phyloP scores from a whole-genome alignment of 2,329 filamentous ascomycete species.

The Cordyceps tenuipes region DNA sequence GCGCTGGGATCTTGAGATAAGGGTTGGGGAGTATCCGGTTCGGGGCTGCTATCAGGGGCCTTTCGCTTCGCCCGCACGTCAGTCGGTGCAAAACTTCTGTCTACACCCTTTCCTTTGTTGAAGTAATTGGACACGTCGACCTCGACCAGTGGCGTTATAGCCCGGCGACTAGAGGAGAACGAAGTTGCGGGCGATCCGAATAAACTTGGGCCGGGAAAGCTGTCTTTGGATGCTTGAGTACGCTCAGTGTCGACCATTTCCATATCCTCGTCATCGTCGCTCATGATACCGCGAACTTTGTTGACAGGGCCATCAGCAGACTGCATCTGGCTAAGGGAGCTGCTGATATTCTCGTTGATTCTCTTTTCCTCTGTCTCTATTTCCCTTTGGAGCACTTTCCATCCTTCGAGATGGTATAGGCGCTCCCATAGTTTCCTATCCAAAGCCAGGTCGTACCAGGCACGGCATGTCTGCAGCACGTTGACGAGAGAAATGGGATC shows the following conservation, averaged over 20 bases:
- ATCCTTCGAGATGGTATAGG: slow-evolving; percentile 78
- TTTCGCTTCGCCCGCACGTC: slow-evolving; percentile 29
- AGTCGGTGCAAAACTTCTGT: slow-evolving; percentile 21
- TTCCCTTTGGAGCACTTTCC: slow-evolving; percentile 61
- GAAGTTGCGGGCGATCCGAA: slow-evolving; percentile 28
- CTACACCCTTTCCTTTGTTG: slow-evolving; percentile 22
- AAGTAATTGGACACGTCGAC: slow-evolving; percentile 22
- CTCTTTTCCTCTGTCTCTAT: slow-evolving; percentile 58
- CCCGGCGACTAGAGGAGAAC: slow-evolving; percentile 22
- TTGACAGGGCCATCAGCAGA: slow-evolving; percentile 42
- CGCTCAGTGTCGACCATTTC: slow-evolving; percentile 37
- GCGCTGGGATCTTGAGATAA: slow-evolving; percentile 23
- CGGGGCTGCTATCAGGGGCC: slow-evolving; percentile 25
- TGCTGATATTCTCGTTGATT: slow-evolving; percentile 37
- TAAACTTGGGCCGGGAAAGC: slow-evolving; percentile 21
- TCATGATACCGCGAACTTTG: slow-evolving; percentile 47
- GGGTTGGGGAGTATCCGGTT: slow-evolving; percentile 24
- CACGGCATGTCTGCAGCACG: slow-evolving; percentile 68
- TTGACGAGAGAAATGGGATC: slow-evolving; percentile 71
- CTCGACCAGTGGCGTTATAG: slow-evolving; percentile 20
- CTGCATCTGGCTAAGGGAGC: slow-evolving; percentile 33
- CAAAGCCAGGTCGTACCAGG: slow-evolving; percentile 73
- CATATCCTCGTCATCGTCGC: slow-evolving; percentile 42
- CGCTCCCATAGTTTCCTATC: slow-evolving; percentile 83
- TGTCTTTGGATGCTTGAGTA: slow-evolving; percentile 18